phyloP scores from a whole-genome alignment of 352 stramenopile genomes.

The Phytophthora citricola region DNA sequence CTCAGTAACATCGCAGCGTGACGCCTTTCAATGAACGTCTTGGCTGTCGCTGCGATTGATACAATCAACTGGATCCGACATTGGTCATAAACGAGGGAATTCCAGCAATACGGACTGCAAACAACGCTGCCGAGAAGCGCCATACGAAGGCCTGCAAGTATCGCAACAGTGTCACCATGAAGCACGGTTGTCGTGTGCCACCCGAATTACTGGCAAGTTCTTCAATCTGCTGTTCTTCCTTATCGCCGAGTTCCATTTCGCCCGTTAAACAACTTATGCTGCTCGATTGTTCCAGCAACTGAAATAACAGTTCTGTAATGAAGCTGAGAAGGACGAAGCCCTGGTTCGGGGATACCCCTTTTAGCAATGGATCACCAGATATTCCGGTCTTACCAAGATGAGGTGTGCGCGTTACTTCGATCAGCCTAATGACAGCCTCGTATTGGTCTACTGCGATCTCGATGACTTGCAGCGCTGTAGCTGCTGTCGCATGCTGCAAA shows the following conservation, averaged over 20 bases:
- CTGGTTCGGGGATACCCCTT: constrained; percentile 38
- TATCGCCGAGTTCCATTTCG: neutral
- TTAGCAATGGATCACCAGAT: neutral
- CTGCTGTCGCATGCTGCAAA: constrained; percentile 50
- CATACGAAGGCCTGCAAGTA: constrained; percentile 58
- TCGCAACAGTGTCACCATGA: constrained; percentile 55
- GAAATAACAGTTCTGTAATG: constrained; percentile 62
- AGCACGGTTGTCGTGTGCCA: constrained; percentile 31
- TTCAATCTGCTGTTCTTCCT: constrained; percentile 25
- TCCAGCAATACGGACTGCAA: constrained; percentile 53
- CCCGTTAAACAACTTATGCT: constrained; percentile 48
- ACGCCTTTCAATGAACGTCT: constrained; percentile 33
- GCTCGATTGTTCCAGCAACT: constrained; percentile 60
- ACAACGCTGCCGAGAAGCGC: constrained; percentile 64
- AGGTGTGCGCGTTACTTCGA: constrained; percentile 48
- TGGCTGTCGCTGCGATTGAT: constrained; percentile 51
- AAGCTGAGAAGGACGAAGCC: constrained; percentile 58
- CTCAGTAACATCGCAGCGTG: constrained; percentile 56
- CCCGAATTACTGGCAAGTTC: constrained; percentile 31
- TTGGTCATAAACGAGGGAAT: constrained; percentile 66
- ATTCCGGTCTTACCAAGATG: constrained; percentile 11
- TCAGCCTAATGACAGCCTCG: constrained; percentile 52
- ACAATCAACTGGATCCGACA: constrained; percentile 55
- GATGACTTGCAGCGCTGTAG: constrained; percentile 46
- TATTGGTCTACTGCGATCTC: constrained; percentile 63